Evolutionary conservation across 805 yeast species (phyloP), one percentile per base, ranked within the genome.

Genomic region (Saturnispora hagleri): DNA sequence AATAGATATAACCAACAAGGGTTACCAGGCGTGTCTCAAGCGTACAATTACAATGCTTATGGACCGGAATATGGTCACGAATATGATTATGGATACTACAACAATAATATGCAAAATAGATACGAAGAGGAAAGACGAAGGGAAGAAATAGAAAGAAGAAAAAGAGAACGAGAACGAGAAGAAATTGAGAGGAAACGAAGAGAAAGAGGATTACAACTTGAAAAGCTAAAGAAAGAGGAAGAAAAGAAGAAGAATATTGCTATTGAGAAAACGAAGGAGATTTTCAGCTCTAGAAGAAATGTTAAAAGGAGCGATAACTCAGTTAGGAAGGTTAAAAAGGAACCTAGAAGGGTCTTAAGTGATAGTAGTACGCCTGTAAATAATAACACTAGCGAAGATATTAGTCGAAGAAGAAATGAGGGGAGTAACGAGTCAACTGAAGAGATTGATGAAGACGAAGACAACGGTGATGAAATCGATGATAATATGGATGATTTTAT

Each of bases 11-110:
- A 22, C 12, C 44, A 41, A 41, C 44, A 41, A 24, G 31, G 17
- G 27, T 10, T 12, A 27, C 33, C 27, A 43, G 31, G 42, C 12
- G 22, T 10, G 12, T 17, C 42, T 18, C 42, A 38, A 18, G 42
- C 24, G 5, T 38, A 38, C 31, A 15, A 44, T 44, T 18, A 46
- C 26, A 15, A 34, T 46, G 20, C 36, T 5, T 31, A 44, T 31
- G 47, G 47, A 20, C 47, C 28, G 17, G 33, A 28, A 2, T 27
- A 43, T 28, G 3, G 35, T n/a, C 28, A 43, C 31, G 34, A 43
- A 12, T 28, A 34, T 2, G 51, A 43, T 9, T 48, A 52, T 34
- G 48, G 50, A 3, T 54, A 54, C 20, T 52, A 54, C 18, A 43
- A 17, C 38, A 50, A 51, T 38, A 10, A 12, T 18, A 47, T 43